Evolutionary conservation across 2,329 filamentous ascomycete species (phyloP), one percentile per base, ranked within the genome.

Genomic region (Apiospora sp.): DNA sequence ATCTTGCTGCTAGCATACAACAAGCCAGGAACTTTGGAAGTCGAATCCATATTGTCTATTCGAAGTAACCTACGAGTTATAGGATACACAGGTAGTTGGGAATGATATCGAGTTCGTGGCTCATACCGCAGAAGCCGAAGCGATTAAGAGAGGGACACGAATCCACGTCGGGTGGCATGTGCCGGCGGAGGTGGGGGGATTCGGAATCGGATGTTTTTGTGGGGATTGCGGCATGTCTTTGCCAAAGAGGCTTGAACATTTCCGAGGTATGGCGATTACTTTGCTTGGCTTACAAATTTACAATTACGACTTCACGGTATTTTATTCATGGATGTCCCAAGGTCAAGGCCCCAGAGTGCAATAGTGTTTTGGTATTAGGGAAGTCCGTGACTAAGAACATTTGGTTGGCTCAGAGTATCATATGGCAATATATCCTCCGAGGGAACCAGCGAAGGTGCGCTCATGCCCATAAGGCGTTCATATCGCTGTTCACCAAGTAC

Each of bases 161-260:
- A 64, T 41, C 34, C 58, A 64, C 19, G 34, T 64, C 58, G 58
- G 58, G 41, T 64, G 19, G 58, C 34, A 64, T 64, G 34, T 64
- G 34, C 58, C 34, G 58, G 58, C 27, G 19, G 58, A 64, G 58
- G 58, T 41, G 58, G 58, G 58, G 58, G 58, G 22, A n/a, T 41
- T 37, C 51, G 54, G 54, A 14, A 61, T 41, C 58, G 58, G 58
- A 64, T 64, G 34, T 14, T 64, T 64, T 24, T 41, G 58, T 64
- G 58, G 58, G 41, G 58, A 41, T 19, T 64, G 58, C 58, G 19
- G 58, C 24, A 30, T 61, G 30, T 41, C n/a, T 58, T 13, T 58
- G 24, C 24, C 51, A n/a, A 22, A 5, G 27, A 27, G n/a, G 49
- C n/a, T 51, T 41, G 37, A 41, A 41, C 37, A 2, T 7, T 41